A percentile compares a stretch with the other conserved stretches of the same genome.
Evolutionary conservation across 1,284 basidiomycete species (phyloP).

Genomic region (Tylopilus sp.): DNA sequence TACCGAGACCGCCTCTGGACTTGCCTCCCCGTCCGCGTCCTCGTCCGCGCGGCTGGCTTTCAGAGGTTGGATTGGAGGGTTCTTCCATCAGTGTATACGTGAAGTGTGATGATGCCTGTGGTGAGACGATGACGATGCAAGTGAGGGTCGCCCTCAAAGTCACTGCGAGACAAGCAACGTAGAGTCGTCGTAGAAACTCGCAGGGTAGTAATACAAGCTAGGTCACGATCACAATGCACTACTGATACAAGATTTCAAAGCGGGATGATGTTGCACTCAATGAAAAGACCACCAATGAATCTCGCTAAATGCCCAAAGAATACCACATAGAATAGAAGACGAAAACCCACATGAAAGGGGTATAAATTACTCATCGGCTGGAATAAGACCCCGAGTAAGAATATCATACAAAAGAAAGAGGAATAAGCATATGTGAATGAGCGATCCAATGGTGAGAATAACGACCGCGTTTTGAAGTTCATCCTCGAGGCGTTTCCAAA

Average conservation of each 20-base stretch:
- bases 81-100: conserved; percentile 19
- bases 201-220: conserved; percentile 8
- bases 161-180: not conserved
- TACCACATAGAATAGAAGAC: conserved; percentile 14
- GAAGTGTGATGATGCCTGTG: too few species aligned
- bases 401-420: conserved; percentile 33
- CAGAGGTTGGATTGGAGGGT: conserved; percentile 4
- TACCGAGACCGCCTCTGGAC: conserved; percentile 66
- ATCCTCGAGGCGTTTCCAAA: conserved; percentile 24
- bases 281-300: not conserved
- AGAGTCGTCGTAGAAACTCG: not conserved
- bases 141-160: too few species aligned
- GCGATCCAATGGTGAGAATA: conserved; percentile 24
- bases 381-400: conserved; percentile 25
- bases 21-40: conserved; percentile 51
- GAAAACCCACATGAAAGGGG: not conserved
- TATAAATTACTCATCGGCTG: conserved; percentile 23
- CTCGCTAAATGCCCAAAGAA: conserved; percentile 1
- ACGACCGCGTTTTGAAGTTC: conserved; percentile 30
- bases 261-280: conserved; percentile 4
- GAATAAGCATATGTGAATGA: conserved; percentile 30
- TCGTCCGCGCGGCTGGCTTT: conserved; percentile 23
- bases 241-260: conserved; percentile 18
- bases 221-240: not conserved
- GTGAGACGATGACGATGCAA: not conserved